Evolutionary conservation across 2,329 filamentous ascomycete species (phyloP).

Genomic region (Phialophora verrucosa): DNA sequence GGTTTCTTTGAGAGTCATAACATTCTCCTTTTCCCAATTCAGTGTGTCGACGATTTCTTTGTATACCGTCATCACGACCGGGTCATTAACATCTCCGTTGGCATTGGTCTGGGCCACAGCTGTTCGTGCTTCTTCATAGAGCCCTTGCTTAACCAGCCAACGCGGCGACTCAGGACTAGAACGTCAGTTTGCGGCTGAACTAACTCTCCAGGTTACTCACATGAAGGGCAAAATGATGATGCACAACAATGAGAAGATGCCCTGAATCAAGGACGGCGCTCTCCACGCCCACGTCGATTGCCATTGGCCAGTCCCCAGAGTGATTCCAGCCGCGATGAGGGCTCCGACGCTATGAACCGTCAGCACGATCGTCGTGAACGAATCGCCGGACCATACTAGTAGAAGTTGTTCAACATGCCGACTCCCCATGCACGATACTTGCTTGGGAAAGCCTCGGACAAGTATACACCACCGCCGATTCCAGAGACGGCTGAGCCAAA

Average conservation of each 20-base stretch:
- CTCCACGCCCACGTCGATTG: conserved; percentile 30
- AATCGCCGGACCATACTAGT: conserved; percentile 4
- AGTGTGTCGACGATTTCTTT: conserved; percentile 30
- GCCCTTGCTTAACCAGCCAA: conserved; percentile 38
- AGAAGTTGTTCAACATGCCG: conserved; percentile 15
- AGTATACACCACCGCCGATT: conserved; percentile 10
- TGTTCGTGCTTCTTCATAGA: conserved; percentile 30
- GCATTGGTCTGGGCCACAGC: conserved; percentile 20
- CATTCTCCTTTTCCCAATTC: conserved; percentile 30
- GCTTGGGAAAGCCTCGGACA: conserved; percentile 17
- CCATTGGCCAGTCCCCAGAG: conserved; percentile 46
- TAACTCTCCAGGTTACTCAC: conserved; percentile 25
- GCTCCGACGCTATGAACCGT: conserved; percentile 41
- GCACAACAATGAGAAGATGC: conserved; percentile 28
- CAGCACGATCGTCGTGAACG: background rate
- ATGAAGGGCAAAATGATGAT: conserved; percentile 49
- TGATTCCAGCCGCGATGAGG: conserved; percentile 56
- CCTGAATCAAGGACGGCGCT: conserved; percentile 21
- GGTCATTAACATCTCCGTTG: conserved; percentile 19
- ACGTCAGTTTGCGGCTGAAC: background rate
- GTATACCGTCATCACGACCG: conserved; percentile 15
- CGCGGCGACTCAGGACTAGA: conserved; percentile 26
- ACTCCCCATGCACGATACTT: conserved; percentile 14
- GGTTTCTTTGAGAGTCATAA: conserved; percentile 19
- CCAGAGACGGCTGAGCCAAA: conserved; percentile 9